Percentiles rank a stretch among this genome's conserved stretches.
These are phyloP conservation scores for Gentiana straminea DNA, from an alignment of 257 asterid genomes.

Conservation along the genomic window DNA sequence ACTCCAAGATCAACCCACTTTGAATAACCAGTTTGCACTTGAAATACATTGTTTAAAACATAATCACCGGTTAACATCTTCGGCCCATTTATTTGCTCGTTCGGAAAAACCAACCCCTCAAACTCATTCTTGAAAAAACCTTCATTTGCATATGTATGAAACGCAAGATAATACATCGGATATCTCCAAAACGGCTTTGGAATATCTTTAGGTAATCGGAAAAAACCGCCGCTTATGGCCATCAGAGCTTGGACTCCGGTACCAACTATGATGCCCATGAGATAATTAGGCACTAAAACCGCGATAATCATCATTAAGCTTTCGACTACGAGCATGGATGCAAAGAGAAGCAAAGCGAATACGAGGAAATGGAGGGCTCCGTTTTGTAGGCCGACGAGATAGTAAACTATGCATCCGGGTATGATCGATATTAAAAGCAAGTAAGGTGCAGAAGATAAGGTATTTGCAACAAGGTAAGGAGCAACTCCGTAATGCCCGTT, in stretches of 20 bases:
- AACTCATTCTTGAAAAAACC: slow-evolving; percentile 12
- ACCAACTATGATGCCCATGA: slow-evolving; percentile 6
- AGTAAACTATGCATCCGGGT: slow-evolving; percentile 47
- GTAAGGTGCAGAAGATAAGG: slow-evolving; percentile 51
- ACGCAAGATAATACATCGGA: slow-evolving; percentile 7
- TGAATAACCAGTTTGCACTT: slow-evolving; percentile 6
- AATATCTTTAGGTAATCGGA: slow-evolving; percentile 7
- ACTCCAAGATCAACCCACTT: slow-evolving; percentile 7
- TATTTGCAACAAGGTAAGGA: slow-evolving; percentile 42
- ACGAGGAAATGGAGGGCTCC: slow-evolving; percentile 31
- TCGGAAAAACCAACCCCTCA: slow-evolving; percentile 3
- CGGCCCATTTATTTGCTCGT: background rate
- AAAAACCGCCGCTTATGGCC: slow-evolving; percentile 14
- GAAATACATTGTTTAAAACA: slow-evolving; percentile 2
- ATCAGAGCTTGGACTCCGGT: slow-evolving; percentile 5
- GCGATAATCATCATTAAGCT: slow-evolving; percentile 58
- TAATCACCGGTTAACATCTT: slow-evolving; percentile 1
- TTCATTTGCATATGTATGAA: slow-evolving; percentile 3
- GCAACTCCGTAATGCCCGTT: slow-evolving; percentile 51
- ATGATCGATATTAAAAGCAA: slow-evolving; percentile 26
- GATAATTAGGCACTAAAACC: slow-evolving; percentile 22
- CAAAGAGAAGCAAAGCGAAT: slow-evolving; percentile 27
- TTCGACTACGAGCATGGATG: slow-evolving; percentile 47
- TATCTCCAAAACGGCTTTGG: slow-evolving; percentile 9
- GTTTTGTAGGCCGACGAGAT: slow-evolving; percentile 44